Conservation (phyloP, 2,329 filamentous ascomycete species). For the Fragosphaeria purpurea region DNA sequence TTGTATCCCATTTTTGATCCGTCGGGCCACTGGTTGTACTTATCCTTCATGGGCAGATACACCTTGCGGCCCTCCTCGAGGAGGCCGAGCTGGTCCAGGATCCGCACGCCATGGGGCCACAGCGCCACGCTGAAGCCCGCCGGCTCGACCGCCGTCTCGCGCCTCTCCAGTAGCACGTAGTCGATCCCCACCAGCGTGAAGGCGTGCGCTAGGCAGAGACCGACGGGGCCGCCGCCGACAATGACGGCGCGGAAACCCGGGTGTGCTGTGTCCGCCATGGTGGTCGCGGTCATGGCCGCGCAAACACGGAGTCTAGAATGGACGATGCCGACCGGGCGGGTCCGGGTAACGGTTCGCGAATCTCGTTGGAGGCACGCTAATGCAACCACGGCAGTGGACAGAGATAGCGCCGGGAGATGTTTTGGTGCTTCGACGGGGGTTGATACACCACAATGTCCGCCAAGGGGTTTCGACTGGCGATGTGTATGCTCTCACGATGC, state of each 20-base stretch:
- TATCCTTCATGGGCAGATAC: constrained; percentile 11
- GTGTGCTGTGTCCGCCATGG: background rate
- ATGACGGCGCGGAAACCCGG: background rate
- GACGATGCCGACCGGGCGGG: too few relatives aligned
- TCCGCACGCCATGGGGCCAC: constrained; percentile 17
- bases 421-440: too few relatives aligned
- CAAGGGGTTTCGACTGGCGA: too few relatives aligned
- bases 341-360: too few relatives aligned
- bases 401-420: too few relatives aligned
- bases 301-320: too few relatives aligned
- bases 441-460: too few relatives aligned
- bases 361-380: too few relatives aligned
- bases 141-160: background rate
- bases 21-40: constrained; percentile 11
- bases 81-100: constrained; percentile 20
- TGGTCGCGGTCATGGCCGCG: too few relatives aligned
- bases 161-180: constrained; percentile 20
- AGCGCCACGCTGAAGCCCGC: constrained; percentile 12
- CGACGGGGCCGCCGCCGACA: constrained; percentile 1
- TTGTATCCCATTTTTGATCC: constrained; percentile 12
- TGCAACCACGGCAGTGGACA: too few relatives aligned
- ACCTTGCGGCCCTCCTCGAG: constrained; percentile 13
- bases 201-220: constrained; percentile 13
- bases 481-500: too few relatives aligned
- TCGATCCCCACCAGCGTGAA: constrained; percentile 19